Percentiles rank a stretch among this genome's conserved stretches.
These are phyloP conservation scores for Pseudisothecium myosuroides DNA, from an alignment of 225 moss, liverwort and hornwort genomes.

Conservation along the genomic window DNA sequence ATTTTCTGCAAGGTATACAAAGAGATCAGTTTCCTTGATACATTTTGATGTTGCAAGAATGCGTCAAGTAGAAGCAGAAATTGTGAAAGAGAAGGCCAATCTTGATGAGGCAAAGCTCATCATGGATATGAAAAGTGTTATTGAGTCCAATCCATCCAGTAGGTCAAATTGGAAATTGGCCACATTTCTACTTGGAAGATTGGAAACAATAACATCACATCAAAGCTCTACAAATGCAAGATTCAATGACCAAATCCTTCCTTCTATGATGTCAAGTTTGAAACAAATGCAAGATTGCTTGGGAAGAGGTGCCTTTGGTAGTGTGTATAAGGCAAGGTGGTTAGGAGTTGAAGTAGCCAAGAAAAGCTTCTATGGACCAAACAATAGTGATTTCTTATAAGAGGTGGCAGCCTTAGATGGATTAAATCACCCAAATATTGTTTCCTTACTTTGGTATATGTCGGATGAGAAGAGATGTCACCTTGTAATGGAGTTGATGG, in stretches of 20 bases:
- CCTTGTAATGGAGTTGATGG: neutral
- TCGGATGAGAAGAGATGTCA: neutral
- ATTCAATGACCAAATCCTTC: accelerated
- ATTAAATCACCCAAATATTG: neutral
- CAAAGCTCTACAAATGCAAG: accelerated
- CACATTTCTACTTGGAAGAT: neutral
- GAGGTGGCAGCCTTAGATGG: neutral
- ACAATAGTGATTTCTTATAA: accelerated
- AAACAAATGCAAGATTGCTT: neutral
- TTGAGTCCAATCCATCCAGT: neutral
- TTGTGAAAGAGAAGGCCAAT: neutral
- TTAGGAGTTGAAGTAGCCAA: neutral
- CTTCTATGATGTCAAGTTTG: neutral
- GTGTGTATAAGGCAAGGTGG: neutral
- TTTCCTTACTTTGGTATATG: neutral
- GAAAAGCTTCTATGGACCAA: neutral
- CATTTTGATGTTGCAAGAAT: neutral
- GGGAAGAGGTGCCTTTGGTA: neutral
- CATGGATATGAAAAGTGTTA: neutral
- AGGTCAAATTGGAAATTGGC: neutral
- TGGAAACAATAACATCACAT: accelerated
- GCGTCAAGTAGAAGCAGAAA: neutral
- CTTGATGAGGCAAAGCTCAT: neutral
- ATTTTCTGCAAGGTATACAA: neutral
- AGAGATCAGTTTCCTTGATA: accelerated